Base-by-base conservation (phyloP, 225 moss, liverwort and hornwort species). In the Pleurozium schreberi region DNA sequence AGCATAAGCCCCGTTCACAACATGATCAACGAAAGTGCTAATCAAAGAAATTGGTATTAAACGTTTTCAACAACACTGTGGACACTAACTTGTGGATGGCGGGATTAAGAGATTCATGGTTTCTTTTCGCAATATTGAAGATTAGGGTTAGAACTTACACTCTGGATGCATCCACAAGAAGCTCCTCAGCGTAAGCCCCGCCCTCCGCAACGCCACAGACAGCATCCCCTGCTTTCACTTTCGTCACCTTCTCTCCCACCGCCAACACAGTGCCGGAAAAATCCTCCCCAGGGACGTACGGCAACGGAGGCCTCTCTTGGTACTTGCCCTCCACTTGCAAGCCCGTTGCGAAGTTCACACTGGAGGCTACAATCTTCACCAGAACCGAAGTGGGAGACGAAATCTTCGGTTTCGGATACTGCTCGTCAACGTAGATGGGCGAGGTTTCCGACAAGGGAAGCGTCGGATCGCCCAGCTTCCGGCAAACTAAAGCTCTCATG, bases 341-440 rank as follows among this genome's bases (percentile, higher is more conserved):
- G 33, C 95, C 95, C 38, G 96, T 96, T 28, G 96, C 91, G 82
- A 97, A 99, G 92, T 99, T 97, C 83, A 97, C 95, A 90, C 97
- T 97, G 65, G 93, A 92, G 38, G 95, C 96, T 40, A 83, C 90
- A 53, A 97, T 85, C 85, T 88, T 93, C 83, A 99, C 95, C 79
- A 94, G 86, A 85, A 97, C 96, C 18, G 94, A 94, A 26, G 91
- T 96, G 4, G 97, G 90, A 30, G 96, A 94, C 11, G 89, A 80
- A 25, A 97, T 82, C 71, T 89, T 88, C 40, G 97, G 96, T 36
- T 93, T 93, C 13, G 96, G 95, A 88, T 93, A 86, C 23, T 83
- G 80, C 64, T 92, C 90, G 52, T 93, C 94, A 6, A 93, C 88
- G 43, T 93, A 93, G 18, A 97, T 87, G 55, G 97, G 95, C 19